These are phyloP conservation scores for Xylaria sp. DNA, from an alignment of 2,329 filamentous ascomycete genomes.

Conservation along the genomic window DNA sequence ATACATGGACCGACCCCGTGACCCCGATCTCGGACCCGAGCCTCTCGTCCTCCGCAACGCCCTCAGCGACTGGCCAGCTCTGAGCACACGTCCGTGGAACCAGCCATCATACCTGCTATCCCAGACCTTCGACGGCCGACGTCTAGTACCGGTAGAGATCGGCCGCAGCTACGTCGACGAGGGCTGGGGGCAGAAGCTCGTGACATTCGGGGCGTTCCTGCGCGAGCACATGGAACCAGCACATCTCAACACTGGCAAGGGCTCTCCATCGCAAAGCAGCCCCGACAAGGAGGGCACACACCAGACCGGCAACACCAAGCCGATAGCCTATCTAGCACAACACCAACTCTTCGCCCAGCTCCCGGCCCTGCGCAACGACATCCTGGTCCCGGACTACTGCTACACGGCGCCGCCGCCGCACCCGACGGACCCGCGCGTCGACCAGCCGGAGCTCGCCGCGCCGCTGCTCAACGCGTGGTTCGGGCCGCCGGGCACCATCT, in stretches of 20 bases:
- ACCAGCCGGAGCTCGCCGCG: conserved; percentile 54
- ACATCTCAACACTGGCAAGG: not conserved
- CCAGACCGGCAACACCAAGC: not conserved
- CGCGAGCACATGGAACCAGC: conserved; percentile 58
- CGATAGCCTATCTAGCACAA: conserved; percentile 86
- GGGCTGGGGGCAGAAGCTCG: conserved; percentile 82
- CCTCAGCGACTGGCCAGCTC: conserved; percentile 77
- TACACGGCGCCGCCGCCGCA: conserved; percentile 71
- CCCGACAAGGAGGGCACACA: not conserved
- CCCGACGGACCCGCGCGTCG: conserved; percentile 43
- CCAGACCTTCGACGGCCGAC: conserved; percentile 74
- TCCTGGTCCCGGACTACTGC: conserved; percentile 83
- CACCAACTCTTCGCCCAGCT: conserved; percentile 87
- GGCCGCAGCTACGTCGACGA: conserved; percentile 87
- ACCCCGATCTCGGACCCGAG: conserved; percentile 48
- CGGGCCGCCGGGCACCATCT: conserved; percentile 85
- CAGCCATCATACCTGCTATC: conserved; percentile 75
- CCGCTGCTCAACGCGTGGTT: conserved; percentile 92
- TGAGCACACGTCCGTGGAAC: conserved; percentile 71
- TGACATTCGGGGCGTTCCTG: conserved; percentile 76
- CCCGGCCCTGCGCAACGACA: conserved; percentile 75
- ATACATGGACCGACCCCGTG: conserved; percentile 57
- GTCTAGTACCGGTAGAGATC: conserved; percentile 85
- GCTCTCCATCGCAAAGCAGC: not conserved
- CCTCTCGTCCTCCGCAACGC: conserved; percentile 75